Base-by-base conservation (phyloP, 768 basidiomycete species). In the Tulasnella sp. region DNA sequence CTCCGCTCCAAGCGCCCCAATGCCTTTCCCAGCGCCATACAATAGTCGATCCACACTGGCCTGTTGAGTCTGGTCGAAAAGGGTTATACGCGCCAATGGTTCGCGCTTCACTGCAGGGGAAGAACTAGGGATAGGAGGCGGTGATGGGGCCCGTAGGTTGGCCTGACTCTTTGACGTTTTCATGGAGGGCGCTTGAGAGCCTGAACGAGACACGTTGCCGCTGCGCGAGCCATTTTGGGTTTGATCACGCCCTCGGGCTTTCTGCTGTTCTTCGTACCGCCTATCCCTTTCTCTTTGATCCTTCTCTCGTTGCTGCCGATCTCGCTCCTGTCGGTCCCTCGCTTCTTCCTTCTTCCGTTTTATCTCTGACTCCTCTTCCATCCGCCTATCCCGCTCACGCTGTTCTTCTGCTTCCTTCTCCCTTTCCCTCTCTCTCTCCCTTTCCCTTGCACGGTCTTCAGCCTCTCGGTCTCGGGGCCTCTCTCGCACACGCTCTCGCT, bases 11-110 rank as follows among this genome's bases (percentile, higher is more conserved):
- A 69, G 68, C 1, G 58, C 64, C 9, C 65, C 70, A 19, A 61
- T 64, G 11, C 58, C 64, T 26, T 68, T 70, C 2, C 56, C 65
- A 24, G 56, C 48, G 4, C 76, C 80, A 17, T 73, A 72, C 15
- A 91, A 77, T 15, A 93, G 74, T 2, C 86, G 79, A 66, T 90
- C 86, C 15, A 89, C 74, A 24, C 76, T 71, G 26, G 78, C 80
- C 72, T 91, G 87, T 68, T 92, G 88, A 11, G 79, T 73, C 29
- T 84, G 85, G 68, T 91, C 88, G 65, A 86, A 91, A 68, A 86
- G 88, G 0, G 89, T 90, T 21, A 93, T 78, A 24, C 86, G 80
- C 24, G 83, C 80, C 63, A 83, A 85, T 45, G 76, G 82, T 58
- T 82, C 85, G 63, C 78, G 76, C 65, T 56, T 71, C 71, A 24